Percentiles rank a stretch among this genome's conserved stretches.
Conservation (phyloP, 1,284 basidiomycete genomes). For the Phlebopus sp. region DNA sequence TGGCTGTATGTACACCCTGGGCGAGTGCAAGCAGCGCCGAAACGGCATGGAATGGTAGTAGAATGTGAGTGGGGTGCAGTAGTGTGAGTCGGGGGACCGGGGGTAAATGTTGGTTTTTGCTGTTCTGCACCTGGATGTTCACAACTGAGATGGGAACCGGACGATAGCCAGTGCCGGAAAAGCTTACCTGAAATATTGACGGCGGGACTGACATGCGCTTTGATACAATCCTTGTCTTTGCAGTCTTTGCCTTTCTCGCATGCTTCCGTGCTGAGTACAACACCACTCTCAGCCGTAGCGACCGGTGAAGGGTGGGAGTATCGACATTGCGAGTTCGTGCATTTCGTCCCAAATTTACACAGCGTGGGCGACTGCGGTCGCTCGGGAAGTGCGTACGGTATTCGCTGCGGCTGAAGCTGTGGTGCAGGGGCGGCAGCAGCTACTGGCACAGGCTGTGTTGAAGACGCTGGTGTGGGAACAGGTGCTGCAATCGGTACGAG, state of each 20-base stretch:
- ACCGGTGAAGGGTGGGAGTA: slow-evolving; percentile 92
- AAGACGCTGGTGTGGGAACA: slow-evolving; percentile 31
- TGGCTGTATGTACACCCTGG: slow-evolving; percentile 68
- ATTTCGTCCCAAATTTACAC: slow-evolving; percentile 89
- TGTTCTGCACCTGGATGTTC: slow-evolving; percentile 38
- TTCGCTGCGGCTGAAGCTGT: slow-evolving; percentile 33
- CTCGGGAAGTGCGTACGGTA: slow-evolving; percentile 61
- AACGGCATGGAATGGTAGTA: slow-evolving; percentile 61
- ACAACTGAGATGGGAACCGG: slow-evolving; percentile 3
- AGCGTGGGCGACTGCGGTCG: slow-evolving; percentile 80
- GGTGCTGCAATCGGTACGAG: slow-evolving; percentile 35
- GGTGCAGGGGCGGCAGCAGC: slow-evolving; percentile 27
- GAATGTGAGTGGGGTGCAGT: slow-evolving; percentile 32
- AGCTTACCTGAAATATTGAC: slow-evolving; percentile 58
- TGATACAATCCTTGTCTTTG: slow-evolving; percentile 87
- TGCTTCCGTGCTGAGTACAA: slow-evolving; percentile 87
- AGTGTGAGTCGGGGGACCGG: slow-evolving; percentile 20
- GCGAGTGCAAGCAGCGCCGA: slow-evolving; percentile 73
- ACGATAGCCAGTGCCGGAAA: slow-evolving; percentile 5
- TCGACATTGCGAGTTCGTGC: slow-evolving; percentile 82
- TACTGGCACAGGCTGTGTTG: slow-evolving; percentile 27
- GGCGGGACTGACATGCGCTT: slow-evolving; percentile 85
- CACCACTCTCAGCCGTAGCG: slow-evolving; percentile 87
- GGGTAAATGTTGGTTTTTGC: slow-evolving; percentile 36
- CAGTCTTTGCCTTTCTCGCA: slow-evolving; percentile 85